Conservation (phyloP, 768 basidiomycete species). For the Sporobolomyces roseus region DNA sequence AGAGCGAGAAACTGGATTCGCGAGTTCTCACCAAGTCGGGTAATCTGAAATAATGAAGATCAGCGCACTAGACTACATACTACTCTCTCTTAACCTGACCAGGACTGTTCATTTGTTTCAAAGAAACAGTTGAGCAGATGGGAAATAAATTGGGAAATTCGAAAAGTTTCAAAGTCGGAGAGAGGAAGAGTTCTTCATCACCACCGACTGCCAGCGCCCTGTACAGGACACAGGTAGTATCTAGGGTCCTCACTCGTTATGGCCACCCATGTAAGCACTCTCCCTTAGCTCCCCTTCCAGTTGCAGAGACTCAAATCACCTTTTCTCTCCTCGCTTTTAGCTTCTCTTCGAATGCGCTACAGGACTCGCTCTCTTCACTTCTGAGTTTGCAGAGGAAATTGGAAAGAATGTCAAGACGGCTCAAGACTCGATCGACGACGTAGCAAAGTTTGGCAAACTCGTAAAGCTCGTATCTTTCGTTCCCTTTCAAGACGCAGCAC, state of each 20-base stretch:
- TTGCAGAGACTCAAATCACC: background rate
- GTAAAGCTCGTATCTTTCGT: conserved; percentile 83
- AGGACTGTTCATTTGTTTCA: too few relatives aligned
- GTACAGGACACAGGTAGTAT: background rate
- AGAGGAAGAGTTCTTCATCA: background rate
- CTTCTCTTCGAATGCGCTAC: conserved; percentile 89
- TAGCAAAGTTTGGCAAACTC: conserved; percentile 87
- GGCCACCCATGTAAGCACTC: conserved; percentile 32
- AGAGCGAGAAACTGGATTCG: background rate
- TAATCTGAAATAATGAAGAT: too few relatives aligned
- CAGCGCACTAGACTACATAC: too few relatives aligned
- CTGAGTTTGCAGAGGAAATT: conserved; percentile 79
- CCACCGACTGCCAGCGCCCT: background rate
- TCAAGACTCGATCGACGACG: conserved; percentile 80
- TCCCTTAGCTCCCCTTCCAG: background rate
- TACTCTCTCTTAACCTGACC: too few relatives aligned
- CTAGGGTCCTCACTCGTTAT: conserved; percentile 7
- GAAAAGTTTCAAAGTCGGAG: too few relatives aligned
- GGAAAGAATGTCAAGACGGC: conserved; percentile 71
- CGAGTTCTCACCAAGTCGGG: background rate
- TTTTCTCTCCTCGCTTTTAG: conserved; percentile 54
- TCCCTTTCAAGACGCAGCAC: conserved; percentile 65
- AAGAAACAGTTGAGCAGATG: too few relatives aligned
- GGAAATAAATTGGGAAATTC: too few relatives aligned
- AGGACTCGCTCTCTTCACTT: conserved; percentile 88